Percentiles rank a stretch among this genome's conserved stretches.
Evolutionary conservation across 2,329 filamentous ascomycete species (phyloP).

Genomic region (Stromatinia cepivora): DNA sequence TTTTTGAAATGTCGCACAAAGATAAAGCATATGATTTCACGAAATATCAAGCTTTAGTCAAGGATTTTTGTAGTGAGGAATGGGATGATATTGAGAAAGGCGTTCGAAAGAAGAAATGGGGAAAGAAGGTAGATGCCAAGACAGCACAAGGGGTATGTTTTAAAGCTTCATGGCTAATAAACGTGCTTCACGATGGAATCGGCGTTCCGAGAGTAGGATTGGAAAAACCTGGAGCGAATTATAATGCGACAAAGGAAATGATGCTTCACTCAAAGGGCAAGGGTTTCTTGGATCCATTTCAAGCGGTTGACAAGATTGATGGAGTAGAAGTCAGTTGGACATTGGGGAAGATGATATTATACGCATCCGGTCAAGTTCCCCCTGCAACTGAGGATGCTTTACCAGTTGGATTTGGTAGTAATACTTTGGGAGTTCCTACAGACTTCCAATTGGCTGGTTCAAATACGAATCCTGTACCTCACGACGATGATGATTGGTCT

Average conservation of each 20-base stretch:
- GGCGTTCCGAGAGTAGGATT: slow-evolving; percentile 84
- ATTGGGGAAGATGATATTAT: slow-evolving; percentile 91
- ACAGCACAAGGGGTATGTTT: slow-evolving; percentile 89
- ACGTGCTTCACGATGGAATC: slow-evolving; percentile 92
- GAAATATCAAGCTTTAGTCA: slow-evolving; percentile 82
- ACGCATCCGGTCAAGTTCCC: slow-evolving; percentile 85
- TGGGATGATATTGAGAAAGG: slow-evolving; percentile 75
- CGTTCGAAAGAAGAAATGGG: slow-evolving; percentile 66
- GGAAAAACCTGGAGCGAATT: slow-evolving; percentile 57
- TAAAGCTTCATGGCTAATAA: slow-evolving; percentile 97
- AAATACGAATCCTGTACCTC: slow-evolving; percentile 38
- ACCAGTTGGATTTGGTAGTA: slow-evolving; percentile 92
- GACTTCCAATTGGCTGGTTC: slow-evolving; percentile 86
- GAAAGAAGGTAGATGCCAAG: slow-evolving; percentile 70
- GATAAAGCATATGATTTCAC: slow-evolving; percentile 85
- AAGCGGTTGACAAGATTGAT: slow-evolving; percentile 88
- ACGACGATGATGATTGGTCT: slow-evolving; percentile 57
- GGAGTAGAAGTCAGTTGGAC: slow-evolving; percentile 96
- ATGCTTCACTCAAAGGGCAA: slow-evolving; percentile 68
- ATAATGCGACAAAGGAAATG: slow-evolving; percentile 73
- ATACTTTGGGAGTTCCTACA: slow-evolving; percentile 59
- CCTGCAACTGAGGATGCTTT: slow-evolving; percentile 59
- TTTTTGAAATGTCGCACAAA: slow-evolving; percentile 75
- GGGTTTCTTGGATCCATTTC: slow-evolving; percentile 81
- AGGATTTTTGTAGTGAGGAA: slow-evolving; percentile 78